phyloP scores from a whole-genome alignment of 2,329 filamentous ascomycete species.

The Aspergillus arachidicola region DNA sequence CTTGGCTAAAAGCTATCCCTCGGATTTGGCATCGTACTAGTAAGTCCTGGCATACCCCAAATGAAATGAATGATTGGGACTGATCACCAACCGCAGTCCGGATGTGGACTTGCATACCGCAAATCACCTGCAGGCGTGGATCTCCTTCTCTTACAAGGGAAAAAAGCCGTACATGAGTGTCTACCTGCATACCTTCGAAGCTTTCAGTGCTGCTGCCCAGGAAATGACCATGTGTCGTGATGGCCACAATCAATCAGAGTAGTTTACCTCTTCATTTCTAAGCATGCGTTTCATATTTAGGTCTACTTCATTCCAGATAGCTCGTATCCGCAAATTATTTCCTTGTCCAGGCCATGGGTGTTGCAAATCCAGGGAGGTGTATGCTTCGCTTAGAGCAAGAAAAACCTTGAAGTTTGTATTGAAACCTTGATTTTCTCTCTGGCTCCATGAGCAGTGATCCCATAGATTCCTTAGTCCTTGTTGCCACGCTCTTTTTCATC shows the following conservation, averaged over 20 bases:
- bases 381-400: no score
- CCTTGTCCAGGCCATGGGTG: no score
- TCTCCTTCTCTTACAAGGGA: constrained; percentile 9
- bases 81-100: not conserved
- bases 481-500: no score
- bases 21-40: not conserved
- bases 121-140: constrained; percentile 10
- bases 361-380: no score
- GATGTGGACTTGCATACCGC: not conserved
- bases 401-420: no score
- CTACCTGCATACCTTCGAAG: constrained; percentile 11
- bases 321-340: no score
- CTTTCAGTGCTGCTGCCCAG: not conserved
- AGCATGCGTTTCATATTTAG: rapidly evolving
- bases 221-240: not conserved
- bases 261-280: not conserved
- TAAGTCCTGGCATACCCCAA: not conserved
- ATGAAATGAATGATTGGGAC: no score
- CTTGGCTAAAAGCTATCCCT: not conserved
- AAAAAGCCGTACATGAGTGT: constrained; percentile 9
- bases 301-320: not conserved
- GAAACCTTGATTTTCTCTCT: no score
- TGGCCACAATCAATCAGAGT: not conserved
- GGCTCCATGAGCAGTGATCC: no score
- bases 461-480: no score